Base-by-base conservation (phyloP, 2,329 filamentous ascomycete species). In the Trichoderma afroharzianum region DNA sequence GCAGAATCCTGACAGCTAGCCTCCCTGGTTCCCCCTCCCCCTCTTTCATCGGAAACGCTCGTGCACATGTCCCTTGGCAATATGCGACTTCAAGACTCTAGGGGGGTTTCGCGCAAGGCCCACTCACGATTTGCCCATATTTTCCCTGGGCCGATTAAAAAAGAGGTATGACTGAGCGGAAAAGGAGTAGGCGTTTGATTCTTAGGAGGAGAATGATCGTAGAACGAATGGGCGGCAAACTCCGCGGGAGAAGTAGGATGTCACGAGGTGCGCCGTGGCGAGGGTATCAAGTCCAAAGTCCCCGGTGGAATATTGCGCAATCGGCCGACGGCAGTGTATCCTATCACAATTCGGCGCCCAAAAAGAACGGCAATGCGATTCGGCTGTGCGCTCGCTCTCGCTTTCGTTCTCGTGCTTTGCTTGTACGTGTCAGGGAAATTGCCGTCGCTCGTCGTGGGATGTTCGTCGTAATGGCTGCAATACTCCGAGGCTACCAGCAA, bases 111-210 rank as follows among this genome's bases (percentile, higher is more conserved):
- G 58, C 63, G 63, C 70, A 39, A 53, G 70, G 15, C 30, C 39
- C 63, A 72, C 71, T 72, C 61, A 72, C 71, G 71, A 72, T 72
- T 72, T 72, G 28, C 71, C 71, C 71, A 72, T 72, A 28, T 24
- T 71, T 59, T 30, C 8, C 14, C 14, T 50, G 21, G 59, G 57
- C 6, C 57, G 36, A 28, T 50, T 18, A 8, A 36, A 21, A 50
- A 1, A 61, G 28, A 50, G 47, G 12, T n/a, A 53, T 28, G 15
- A 36, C 8, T 15, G 32, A 53, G 14, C 14, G 14, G 30, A 36
- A 68, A 15, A 62, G 36, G 55, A 68, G 66, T 14, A 50, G 21
- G 39, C 57, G 66, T 43, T 53, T 36, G 39, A 36, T 12, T 43
- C 43, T 26, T 24, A 53, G 21, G n/a, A 36, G n/a, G 57, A 62